Evolutionary conservation across 192 early-diverging fungal species (phyloP), one percentile per base, ranked within the genome.

Genomic region (Entrophospora sp.): DNA sequence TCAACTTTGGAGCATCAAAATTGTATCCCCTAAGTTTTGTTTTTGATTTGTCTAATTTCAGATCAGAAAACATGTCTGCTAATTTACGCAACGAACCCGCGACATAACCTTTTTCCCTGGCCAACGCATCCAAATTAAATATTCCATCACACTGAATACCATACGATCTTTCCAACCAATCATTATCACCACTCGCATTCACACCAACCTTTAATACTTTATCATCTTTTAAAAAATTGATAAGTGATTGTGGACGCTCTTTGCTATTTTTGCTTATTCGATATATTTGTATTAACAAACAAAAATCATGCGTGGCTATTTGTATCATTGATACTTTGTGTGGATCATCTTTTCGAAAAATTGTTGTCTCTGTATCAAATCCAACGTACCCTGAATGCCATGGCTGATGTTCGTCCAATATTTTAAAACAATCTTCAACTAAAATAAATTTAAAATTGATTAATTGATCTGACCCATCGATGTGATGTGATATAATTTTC

Each of bases 281-380:
- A 59, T 69, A 67, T 5, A 71, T 36, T 64, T 75, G 74, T 25
- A 75, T 71, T 40, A 75, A 46, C 28, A 75, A 48, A 35, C 74
- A 75, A 9, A 75, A 38, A 30, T 75, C 74, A 16, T 63, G 40
- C 0, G 70, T 71, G 6, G 74, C 74, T 28, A 75, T 71, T 45
- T 75, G 74, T 43, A 75, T 37, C 8, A 75, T 34, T 7, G 74
- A 75, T 4, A 68, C 66, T 0, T 25, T 35, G 0, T 14, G 16
- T 5, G 58, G 49, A 9, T 40, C 52, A n/a, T 52, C 31, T 8
- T 43, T 38, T 7, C 68, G 22, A 27, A 69, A 53, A 5, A 24
- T 22, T 13, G 72, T 67, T 24, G 74, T 75, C 58, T 75, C 74
- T 1, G 74, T 75, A 42, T 75, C 74, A 18, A 75, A 75, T 43